phyloP scores from a whole-genome alignment of 192 early-diverging fungal species.

The Umbelopsis vinacea region DNA sequence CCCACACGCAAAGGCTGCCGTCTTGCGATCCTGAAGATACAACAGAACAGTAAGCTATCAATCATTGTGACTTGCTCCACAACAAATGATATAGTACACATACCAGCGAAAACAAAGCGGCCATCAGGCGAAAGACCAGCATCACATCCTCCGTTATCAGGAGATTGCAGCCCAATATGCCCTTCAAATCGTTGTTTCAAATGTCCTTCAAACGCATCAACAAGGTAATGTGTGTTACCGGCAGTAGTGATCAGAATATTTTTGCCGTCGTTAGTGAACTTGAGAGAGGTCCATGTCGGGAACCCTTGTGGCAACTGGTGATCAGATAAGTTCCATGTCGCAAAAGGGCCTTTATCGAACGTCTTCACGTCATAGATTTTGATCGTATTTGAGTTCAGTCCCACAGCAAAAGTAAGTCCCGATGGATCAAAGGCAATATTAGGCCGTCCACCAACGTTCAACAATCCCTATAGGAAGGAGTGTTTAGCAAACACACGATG shows the following conservation, averaged over 20 bases:
- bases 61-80: conserved; percentile 25
- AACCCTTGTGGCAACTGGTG: conserved; percentile 22
- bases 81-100: conserved; percentile 10
- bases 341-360: conserved; percentile 60
- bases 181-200: conserved; percentile 50
- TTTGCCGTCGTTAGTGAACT: conserved; percentile 81
- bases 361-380: conserved; percentile 76
- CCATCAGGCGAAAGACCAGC: conserved; percentile 75
- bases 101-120: conserved; percentile 70
- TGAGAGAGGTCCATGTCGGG: conserved; percentile 60
- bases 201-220: conserved; percentile 68
- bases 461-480: conserved; percentile 39
- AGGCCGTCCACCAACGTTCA: conserved; percentile 46
- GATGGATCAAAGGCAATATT: conserved; percentile 79
- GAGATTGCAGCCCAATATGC: conserved; percentile 38
- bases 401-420: conserved; percentile 78
- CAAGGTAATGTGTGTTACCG: conserved; percentile 58
- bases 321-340: conserved; percentile 39
- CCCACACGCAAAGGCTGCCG: conserved; percentile 70
- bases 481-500: conserved; percentile 17
- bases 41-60: background rate
- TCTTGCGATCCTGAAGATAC: conserved; percentile 60
- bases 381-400: conserved; percentile 53
- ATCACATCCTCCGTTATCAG: conserved; percentile 35
- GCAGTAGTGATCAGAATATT: conserved; percentile 69